phyloP scores from a whole-genome alignment of 176 grass and related monocot species.

The Aegilops umbellulata region DNA sequence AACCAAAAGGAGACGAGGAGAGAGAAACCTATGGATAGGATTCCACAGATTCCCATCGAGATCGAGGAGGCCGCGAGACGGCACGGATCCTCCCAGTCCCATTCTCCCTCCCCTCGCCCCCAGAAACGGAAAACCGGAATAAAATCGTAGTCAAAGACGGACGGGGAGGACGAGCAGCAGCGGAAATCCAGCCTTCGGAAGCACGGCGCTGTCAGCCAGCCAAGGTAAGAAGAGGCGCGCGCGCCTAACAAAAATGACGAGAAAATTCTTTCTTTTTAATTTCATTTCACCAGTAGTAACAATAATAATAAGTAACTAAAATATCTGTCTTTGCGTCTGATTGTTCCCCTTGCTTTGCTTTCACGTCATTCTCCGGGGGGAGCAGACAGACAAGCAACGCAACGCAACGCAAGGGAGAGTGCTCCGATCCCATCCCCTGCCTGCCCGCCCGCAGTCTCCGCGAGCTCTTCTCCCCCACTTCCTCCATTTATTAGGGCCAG shows the following conservation, averaged over 20 bases:
- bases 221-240: not conserved
- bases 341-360: slow-evolving; percentile 20
- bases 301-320: no score
- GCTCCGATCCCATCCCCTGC: not conserved
- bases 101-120: not conserved
- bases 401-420: no score
- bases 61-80: not conserved
- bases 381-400: not conserved
- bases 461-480: no score
- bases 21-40: slow-evolving; percentile 2
- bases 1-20: not conserved
- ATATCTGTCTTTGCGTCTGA: not conserved
- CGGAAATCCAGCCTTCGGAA: not conserved
- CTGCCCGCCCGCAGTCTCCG: not conserved
- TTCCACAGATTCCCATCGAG: not conserved
- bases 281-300: no score
- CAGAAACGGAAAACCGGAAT: no score
- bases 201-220: slow-evolving; percentile 4
- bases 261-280: no score
- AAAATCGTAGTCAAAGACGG: not conserved
- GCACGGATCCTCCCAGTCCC: not conserved
- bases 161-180: not conserved
- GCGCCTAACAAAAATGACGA: no score
- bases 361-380: slow-evolving; percentile 22
- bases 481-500: not conserved